Conservation (phyloP, 2,329 filamentous ascomycete genomes). For the Fusarium scirpi region DNA sequence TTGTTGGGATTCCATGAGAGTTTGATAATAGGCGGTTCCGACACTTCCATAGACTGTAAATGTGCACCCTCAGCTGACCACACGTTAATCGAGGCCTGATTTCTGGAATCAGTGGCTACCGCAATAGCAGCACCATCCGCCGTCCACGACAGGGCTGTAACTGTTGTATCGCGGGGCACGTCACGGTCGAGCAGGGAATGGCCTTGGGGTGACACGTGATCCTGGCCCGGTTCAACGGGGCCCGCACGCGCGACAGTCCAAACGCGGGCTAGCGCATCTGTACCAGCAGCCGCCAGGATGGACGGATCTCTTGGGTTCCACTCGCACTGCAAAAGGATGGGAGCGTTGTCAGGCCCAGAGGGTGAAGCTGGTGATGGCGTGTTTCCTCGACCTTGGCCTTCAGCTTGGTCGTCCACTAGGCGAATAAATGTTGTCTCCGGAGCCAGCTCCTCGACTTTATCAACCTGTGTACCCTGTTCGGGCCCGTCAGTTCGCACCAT, state of each 20-base stretch:
- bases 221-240: slow-evolving; percentile 55
- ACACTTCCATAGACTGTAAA: slow-evolving; percentile 66
- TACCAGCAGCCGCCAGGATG: slow-evolving; percentile 75
- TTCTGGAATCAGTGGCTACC: slow-evolving; percentile 67
- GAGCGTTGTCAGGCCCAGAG: slow-evolving; percentile 62
- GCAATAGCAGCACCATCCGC: slow-evolving; percentile 67
- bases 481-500: slow-evolving; percentile 69
- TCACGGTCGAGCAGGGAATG: slow-evolving; percentile 65
- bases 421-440: slow-evolving; percentile 71
- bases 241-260: slow-evolving; percentile 72
- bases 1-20: slow-evolving; percentile 70
- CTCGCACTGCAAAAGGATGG: slow-evolving; percentile 75
- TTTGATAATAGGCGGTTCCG: slow-evolving; percentile 72
- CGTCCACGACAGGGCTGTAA: slow-evolving; percentile 72
- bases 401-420: slow-evolving; percentile 60
- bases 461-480: slow-evolving; percentile 73
- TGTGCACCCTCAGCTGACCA: slow-evolving; percentile 66
- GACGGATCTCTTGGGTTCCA: slow-evolving; percentile 75
- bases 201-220: slow-evolving; percentile 56
- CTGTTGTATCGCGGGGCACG: slow-evolving; percentile 63
- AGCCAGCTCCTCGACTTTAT: slow-evolving; percentile 71
- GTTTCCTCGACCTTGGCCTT: slow-evolving; percentile 50
- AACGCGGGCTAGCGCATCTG: slow-evolving; percentile 76
- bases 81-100: slow-evolving; percentile 65
- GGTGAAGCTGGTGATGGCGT: slow-evolving; percentile 53